Evolutionary conservation across 176 grass and related monocot species (phyloP).

Genomic region (Paspalum notatum): DNA sequence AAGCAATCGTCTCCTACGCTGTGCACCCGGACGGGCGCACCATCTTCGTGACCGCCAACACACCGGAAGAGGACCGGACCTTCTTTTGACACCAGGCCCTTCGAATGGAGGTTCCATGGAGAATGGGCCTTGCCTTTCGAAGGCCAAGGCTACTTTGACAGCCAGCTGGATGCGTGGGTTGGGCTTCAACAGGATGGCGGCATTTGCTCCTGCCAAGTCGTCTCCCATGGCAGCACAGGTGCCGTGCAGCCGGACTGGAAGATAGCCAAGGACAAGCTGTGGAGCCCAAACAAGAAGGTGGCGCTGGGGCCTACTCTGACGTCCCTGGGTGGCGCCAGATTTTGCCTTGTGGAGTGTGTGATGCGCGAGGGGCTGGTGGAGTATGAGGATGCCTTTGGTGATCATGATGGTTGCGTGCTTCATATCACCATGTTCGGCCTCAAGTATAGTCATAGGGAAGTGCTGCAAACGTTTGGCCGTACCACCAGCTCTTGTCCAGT

Average conservation of each 20-base stretch:
- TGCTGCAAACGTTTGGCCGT: neutral
- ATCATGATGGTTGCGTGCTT: neutral
- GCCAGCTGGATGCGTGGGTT: neutral
- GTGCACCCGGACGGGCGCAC: neutral
- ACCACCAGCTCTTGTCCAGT: neutral
- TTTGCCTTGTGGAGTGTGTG: conserved; percentile 6
- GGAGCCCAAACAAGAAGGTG: neutral
- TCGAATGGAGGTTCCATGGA: neutral
- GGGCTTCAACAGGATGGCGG: neutral
- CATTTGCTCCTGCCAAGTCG: neutral
- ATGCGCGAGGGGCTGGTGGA: neutral
- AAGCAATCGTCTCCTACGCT: neutral
- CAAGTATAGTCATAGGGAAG: neutral
- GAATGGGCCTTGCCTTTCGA: neutral
- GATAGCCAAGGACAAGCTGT: neutral
- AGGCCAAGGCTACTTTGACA: neutral
- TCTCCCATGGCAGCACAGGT: neutral
- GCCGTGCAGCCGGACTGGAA: neutral
- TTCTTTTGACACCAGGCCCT: neutral
- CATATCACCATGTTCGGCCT: neutral
- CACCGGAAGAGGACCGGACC: neutral
- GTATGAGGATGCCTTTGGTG: neutral
- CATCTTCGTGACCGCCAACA: neutral
- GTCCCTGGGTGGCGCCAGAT: neutral
- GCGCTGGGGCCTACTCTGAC: neutral